These are phyloP conservation scores for Cydonia oblonga DNA, from an alignment of 331 rosid genomes.

Conservation along the genomic window DNA sequence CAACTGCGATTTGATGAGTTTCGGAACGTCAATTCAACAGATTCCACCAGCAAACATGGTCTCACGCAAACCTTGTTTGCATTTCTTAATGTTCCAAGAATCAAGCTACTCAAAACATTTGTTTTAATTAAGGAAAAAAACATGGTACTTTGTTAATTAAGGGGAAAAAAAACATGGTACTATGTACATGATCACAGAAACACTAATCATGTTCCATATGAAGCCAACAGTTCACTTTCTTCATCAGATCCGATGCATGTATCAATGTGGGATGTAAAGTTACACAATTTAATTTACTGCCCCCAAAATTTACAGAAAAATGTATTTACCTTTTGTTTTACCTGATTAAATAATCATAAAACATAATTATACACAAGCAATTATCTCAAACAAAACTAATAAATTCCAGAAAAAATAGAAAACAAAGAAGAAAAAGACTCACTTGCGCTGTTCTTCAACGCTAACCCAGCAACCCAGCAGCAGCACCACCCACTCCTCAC, in stretches of 20 bases:
- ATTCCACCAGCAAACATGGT: slow-evolving; percentile 19
- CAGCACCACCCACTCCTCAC: slow-evolving; percentile 1
- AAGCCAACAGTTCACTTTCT: slow-evolving; percentile 5
- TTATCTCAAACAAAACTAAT: not conserved
- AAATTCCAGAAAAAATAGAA: not conserved
- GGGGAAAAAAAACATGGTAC: no score
- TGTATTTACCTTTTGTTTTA: not conserved
- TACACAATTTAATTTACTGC: not conserved
- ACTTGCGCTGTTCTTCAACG: slow-evolving; percentile 7
- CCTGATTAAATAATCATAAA: not conserved
- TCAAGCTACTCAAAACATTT: no score
- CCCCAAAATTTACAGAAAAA: not conserved
- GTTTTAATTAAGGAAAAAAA: no score
- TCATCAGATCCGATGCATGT: slow-evolving; percentile 34
- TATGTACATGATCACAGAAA: no score
- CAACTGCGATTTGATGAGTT: slow-evolving; percentile 28
- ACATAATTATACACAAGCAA: not conserved
- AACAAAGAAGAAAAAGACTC: not conserved
- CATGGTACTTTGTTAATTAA: no score
- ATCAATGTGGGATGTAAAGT: not conserved
- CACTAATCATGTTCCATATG: not conserved
- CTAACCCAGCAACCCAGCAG: slow-evolving; percentile 13
- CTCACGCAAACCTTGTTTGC: no score
- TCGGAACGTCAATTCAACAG: slow-evolving; percentile 25
- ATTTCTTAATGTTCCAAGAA: no score